Conservation (phyloP, 169 alveolate genomes). For the Miamiensis avidus region DNA sequence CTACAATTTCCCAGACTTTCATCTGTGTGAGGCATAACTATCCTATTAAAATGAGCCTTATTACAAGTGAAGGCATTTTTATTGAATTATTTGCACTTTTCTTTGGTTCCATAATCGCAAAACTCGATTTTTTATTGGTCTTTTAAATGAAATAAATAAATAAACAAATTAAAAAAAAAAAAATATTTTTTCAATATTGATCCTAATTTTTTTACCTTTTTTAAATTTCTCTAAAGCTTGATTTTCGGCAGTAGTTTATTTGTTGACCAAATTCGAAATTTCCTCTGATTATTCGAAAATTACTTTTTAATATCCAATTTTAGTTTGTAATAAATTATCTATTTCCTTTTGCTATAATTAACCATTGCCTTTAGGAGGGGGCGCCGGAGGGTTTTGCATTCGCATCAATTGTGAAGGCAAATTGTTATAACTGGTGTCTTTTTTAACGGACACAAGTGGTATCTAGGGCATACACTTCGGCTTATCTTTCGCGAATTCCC, state of each 20-base stretch:
- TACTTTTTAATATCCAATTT: conserved; percentile 32
- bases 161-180: conserved; percentile 28
- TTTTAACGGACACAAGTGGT: conserved; percentile 1
- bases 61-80: conserved; percentile 52
- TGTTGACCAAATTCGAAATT: background rate
- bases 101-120: conserved; percentile 66
- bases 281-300: conserved; percentile 9
- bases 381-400: background rate
- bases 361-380: conserved; percentile 5
- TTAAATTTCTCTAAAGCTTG: background rate
- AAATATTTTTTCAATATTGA: conserved; percentile 36
- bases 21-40: conserved; percentile 62
- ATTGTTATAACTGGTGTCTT: background rate
- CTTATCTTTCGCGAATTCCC: conserved; percentile 39
- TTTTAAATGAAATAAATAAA: conserved; percentile 20
- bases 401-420: background rate
- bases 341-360: conserved; percentile 13
- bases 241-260: background rate
- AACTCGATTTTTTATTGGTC: conserved; percentile 35
- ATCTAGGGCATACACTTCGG: conserved; percentile 44
- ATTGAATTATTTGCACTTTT: conserved; percentile 55
- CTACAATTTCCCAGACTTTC: conserved; percentile 92
- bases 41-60: conserved; percentile 67
- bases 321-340: conserved; percentile 18
- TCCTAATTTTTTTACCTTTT: conserved; percentile 15